Evolutionary conservation across 192 early-diverging fungal species (phyloP).

Genomic region (Anaeromyces robustus): DNA sequence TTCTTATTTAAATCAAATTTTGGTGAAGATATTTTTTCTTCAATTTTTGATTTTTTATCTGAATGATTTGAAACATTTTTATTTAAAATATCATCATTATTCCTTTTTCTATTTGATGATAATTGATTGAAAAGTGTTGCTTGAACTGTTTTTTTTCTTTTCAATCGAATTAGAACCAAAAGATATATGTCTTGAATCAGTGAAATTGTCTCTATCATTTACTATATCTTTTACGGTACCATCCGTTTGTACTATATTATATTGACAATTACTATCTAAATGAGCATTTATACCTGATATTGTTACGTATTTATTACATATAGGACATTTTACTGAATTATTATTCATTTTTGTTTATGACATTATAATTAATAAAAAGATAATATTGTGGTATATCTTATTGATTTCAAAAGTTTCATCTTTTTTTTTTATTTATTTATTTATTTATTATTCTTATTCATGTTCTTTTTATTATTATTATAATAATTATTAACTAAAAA

Average conservation of each 20-base stretch:
- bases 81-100: no score
- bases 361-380: no score
- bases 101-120: no score
- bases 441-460: no score
- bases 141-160: not conserved
- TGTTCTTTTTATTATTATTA: no score
- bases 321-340: not conserved
- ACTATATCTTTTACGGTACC: not conserved
- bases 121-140: not conserved
- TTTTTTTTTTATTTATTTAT: no score
- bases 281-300: not conserved
- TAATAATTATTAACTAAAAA: no score
- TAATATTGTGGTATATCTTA: no score
- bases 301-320: not conserved
- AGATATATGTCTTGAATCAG: not conserved
- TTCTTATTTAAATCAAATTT: not conserved
- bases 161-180: not conserved
- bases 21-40: not conserved
- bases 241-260: not conserved
- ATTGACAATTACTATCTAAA: not conserved
- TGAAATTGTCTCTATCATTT: not conserved
- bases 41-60: no score
- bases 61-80: no score
- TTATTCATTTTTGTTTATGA: no score
- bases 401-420: no score